phyloP scores from a whole-genome alignment of 192 early-diverging fungal genomes.

The Spinellus fusiger region DNA sequence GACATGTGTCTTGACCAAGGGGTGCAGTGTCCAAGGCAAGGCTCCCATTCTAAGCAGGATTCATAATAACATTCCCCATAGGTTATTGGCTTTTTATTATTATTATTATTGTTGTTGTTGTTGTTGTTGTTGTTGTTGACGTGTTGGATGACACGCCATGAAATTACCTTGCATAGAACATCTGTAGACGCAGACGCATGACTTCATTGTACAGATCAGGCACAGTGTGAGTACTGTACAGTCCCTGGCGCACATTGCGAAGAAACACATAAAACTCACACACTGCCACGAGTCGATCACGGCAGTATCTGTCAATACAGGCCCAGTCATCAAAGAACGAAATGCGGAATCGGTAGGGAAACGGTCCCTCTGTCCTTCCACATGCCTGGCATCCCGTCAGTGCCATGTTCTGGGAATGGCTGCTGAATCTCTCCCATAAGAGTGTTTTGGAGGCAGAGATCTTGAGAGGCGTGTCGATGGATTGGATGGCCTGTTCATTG shows the following conservation, averaged over 20 bases:
- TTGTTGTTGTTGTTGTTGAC: too few relatives aligned
- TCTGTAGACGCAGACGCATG: slow-evolving; percentile 75
- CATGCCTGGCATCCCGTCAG: slow-evolving; percentile 46
- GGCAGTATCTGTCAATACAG: slow-evolving; percentile 75
- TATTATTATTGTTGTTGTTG: too few relatives aligned
- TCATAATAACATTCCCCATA: too few relatives aligned
- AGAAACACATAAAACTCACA: slow-evolving; percentile 94
- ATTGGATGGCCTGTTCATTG: slow-evolving; percentile 35
- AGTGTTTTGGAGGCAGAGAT: slow-evolving; percentile 44
- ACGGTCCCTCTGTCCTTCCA: slow-evolving; percentile 33
- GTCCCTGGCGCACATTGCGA: slow-evolving; percentile 81
- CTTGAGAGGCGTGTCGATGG: slow-evolving; percentile 38
- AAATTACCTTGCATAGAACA: slow-evolving; percentile 67
- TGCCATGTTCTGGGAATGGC: slow-evolving; percentile 21
- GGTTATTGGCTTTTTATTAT: too few relatives aligned
- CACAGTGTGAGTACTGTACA: slow-evolving; percentile 65
- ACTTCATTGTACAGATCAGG: slow-evolving; percentile 83
- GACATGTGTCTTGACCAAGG: neutral
- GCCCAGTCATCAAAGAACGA: slow-evolving; percentile 65
- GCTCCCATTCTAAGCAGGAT: neutral
- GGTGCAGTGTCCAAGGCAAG: neutral
- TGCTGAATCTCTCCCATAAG: slow-evolving; percentile 47
- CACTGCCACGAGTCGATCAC: slow-evolving; percentile 84
- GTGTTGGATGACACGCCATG: too few relatives aligned
- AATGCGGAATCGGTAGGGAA: slow-evolving; percentile 66